phyloP scores from a whole-genome alignment of 2,329 filamentous ascomycete genomes.

The Pseudogymnoascus sp. region DNA sequence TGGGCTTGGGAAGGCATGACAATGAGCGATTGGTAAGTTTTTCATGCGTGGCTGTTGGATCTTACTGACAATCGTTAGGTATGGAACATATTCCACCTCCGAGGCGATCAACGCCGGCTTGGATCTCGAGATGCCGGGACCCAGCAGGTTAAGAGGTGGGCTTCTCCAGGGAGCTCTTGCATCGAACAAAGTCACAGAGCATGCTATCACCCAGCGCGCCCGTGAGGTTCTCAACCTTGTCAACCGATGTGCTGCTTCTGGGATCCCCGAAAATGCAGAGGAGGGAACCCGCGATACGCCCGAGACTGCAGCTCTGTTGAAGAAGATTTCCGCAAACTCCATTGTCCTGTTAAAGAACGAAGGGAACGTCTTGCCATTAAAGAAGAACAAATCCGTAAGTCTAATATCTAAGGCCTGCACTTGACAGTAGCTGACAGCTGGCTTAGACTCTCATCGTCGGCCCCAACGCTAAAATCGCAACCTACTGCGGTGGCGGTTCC shows the following conservation, averaged over 20 bases:
- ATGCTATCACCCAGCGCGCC: conserved; percentile 13
- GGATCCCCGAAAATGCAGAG: conserved; percentile 7
- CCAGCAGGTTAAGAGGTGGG: conserved; percentile 25
- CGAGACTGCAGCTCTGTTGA: conserved; percentile 36
- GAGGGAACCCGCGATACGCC: conserved; percentile 15
- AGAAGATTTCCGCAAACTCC: conserved; percentile 49
- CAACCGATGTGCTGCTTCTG: not conserved
- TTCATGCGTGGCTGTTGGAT: not conserved
- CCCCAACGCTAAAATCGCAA: conserved; percentile 50
- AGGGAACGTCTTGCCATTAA: conserved; percentile 44
- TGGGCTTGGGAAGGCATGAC: conserved; percentile 53
- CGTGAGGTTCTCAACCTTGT: conserved; percentile 13
- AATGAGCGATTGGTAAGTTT: conserved; percentile 51
- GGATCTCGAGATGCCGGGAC: conserved; percentile 37
- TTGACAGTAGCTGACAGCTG: not conserved
- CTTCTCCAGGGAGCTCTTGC: conserved; percentile 10
- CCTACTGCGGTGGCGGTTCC: conserved; percentile 59
- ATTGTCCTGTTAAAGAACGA: conserved; percentile 60
- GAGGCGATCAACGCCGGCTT: conserved; percentile 28
- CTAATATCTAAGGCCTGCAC: not conserved
- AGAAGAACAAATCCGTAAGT: conserved; percentile 12
- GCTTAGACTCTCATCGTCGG: conserved; percentile 47
- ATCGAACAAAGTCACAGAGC: not conserved
- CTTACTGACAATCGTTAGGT: conserved; percentile 8
- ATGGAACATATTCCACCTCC: conserved; percentile 23